These are phyloP conservation scores for Centrapalus pauciflorus DNA, from an alignment of 129 eudicot species.

Conservation along the genomic window DNA sequence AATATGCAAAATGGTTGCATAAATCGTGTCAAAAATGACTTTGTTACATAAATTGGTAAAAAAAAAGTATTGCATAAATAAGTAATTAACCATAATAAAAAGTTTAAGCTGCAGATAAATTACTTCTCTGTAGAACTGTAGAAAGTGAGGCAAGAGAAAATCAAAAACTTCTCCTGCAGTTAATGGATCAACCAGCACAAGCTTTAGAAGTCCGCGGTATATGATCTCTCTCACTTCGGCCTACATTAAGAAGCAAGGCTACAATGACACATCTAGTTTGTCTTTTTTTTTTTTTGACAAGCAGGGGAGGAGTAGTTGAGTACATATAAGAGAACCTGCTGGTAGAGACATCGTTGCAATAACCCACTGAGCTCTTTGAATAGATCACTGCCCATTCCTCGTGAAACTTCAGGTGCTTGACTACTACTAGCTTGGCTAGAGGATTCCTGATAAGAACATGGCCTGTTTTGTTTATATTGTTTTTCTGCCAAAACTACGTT, in stretches of 20 bases:
- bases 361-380: constrained; percentile 73
- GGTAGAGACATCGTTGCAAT: constrained; percentile 78
- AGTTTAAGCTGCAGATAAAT: background rate
- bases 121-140: constrained; percentile 60
- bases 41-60: too few relatives aligned
- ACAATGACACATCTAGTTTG: constrained; percentile 3
- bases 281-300: background rate
- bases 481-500: constrained; percentile 55
- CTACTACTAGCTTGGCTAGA: constrained; percentile 88
- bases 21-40: too few relatives aligned
- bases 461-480: constrained; percentile 37
- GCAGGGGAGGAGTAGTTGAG: background rate
- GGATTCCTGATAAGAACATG: constrained; percentile 57
- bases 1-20: too few relatives aligned
- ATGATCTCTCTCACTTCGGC: constrained; percentile 58
- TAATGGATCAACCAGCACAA: constrained; percentile 65
- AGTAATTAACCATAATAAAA: too few relatives aligned
- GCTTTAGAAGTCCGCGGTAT: constrained; percentile 66
- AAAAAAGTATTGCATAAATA: too few relatives aligned
- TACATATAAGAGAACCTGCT: constrained; percentile 40
- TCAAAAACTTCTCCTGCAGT: constrained; percentile 55
- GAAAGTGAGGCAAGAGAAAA: constrained; percentile 67
- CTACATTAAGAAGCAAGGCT: constrained; percentile 29
- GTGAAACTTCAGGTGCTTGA: constrained; percentile 53
- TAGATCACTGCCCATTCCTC: constrained; percentile 42